Evolutionary conservation across 1,284 basidiomycete genomes (phyloP), one percentile per base, ranked within the genome.

Genomic region (Tranzscheliella williamsii): DNA sequence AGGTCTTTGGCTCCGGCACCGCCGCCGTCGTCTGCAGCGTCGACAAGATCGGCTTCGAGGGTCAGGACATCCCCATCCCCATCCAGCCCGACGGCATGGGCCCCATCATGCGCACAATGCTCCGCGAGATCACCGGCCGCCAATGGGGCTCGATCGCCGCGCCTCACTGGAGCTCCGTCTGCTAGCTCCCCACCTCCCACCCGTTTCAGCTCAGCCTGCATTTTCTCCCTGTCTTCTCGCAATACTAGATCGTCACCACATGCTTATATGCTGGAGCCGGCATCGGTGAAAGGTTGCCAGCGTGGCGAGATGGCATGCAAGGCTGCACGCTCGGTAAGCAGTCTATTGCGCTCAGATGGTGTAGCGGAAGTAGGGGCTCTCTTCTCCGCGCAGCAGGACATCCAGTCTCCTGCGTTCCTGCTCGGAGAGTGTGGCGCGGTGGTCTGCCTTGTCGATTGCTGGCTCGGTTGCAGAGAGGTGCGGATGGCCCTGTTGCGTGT

Each of bases 21-120:
- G 65, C 65, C 3, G 65, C 65, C 3, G 52, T 60, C 13, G 60
- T 67, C 17, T 67, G 65, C 49, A 56, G 51, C 30, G 58, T 66
- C 21, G 65, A 64, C 49, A 60, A 58, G 50, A 64, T 64, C 27
- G 61, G 61, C 2, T 65, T 56, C 37, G 43, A 58, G 34, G 61
- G 56, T 7, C 15, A 41, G 11, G 65, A 67, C 20, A 56, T 65
- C n/a, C 37, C 40, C 5, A 56, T 67, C 12, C 53, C 56, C 16
- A 52, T 62, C 18, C 51, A 56, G 40, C 30, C 27, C 1, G 65
- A 65, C 21, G 65, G 63, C n/a, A 56, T 61, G 49, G 56, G 62
- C 8, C 38, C 32, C 22, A 55, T 67, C 22, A 57, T 58, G 41
- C 36, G 55, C 2, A 55, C 56, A 22, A 60, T 67, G 57, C 53